A percentile compares a stretch with the other conserved stretches of the same genome.
Evolutionary conservation across 768 basidiomycete genomes (phyloP).

Genomic region (Kwoniella sp.): DNA sequence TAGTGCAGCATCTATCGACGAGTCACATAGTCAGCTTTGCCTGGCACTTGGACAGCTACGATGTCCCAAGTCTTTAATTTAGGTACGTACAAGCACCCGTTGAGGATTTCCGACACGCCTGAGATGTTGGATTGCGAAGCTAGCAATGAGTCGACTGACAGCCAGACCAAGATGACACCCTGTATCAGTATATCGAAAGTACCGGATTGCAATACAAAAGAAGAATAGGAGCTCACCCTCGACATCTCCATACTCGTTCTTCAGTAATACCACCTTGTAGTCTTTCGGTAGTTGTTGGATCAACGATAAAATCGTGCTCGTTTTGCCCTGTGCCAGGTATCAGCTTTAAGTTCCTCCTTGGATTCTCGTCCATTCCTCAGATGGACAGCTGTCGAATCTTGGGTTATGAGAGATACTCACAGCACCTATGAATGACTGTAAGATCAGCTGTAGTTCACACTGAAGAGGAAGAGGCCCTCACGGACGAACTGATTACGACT

Average conservation of each 20-base stretch:
- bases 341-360: not conserved
- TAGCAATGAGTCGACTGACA: constrained; percentile 82
- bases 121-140: constrained; percentile 75
- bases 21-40: not conserved
- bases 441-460: too few relatives aligned
- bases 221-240: constrained; percentile 65
- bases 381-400: too few relatives aligned
- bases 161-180: not conserved
- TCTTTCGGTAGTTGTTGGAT: constrained; percentile 78
- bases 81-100: constrained; percentile 82
- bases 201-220: too few relatives aligned
- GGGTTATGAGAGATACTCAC: constrained; percentile 18
- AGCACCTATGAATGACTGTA: constrained; percentile 24
- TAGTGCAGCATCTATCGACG: constrained; percentile 75
- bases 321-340: constrained; percentile 46
- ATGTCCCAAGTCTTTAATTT: not conserved
- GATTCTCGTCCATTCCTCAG: too few relatives aligned
- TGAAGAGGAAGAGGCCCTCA: too few relatives aligned
- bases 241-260: constrained; percentile 96
- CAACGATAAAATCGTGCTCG: constrained; percentile 69
- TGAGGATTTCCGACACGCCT: constrained; percentile 89
- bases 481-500: constrained; percentile 8
- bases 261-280: constrained; percentile 85
- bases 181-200: constrained; percentile 4
- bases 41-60: too few relatives aligned